phyloP scores from a whole-genome alignment of 2,329 filamentous ascomycete genomes.

The Diplodia intermedia region DNA sequence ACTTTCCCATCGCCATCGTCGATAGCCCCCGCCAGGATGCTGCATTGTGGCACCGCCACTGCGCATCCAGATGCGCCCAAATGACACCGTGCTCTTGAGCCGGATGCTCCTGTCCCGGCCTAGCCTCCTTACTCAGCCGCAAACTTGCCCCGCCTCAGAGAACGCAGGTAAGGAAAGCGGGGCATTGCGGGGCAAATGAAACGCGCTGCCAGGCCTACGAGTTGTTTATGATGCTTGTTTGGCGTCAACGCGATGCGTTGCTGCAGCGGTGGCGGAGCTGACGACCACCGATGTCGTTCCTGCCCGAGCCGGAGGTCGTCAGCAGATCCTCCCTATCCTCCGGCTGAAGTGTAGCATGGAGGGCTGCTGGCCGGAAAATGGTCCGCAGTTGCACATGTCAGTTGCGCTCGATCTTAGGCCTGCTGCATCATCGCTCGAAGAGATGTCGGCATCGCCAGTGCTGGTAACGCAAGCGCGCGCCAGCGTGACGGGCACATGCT shows the following conservation, averaged over 20 bases:
- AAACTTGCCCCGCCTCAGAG: constrained; percentile 14
- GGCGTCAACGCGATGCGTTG: not conserved
- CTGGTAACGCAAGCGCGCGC: not conserved
- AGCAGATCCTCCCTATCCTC: not conserved
- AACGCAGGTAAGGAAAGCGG: constrained; percentile 7
- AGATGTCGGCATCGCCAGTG: not conserved
- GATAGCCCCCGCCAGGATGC: constrained; percentile 16
- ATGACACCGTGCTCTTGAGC: constrained; percentile 13
- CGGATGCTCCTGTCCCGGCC: not conserved
- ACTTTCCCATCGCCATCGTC: constrained; percentile 30
- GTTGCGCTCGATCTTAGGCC: not conserved
- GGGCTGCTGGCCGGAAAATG: not conserved
- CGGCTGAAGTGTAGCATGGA: too few species aligned
- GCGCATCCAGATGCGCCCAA: constrained; percentile 20
- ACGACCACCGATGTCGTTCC: not conserved
- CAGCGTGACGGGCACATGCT: constrained; percentile 18
- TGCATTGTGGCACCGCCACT: constrained; percentile 18
- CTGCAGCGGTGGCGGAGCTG: not conserved
- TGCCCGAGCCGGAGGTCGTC: not conserved
- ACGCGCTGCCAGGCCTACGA: not conserved
- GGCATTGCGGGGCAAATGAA: not conserved
- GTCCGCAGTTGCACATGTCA: constrained; percentile 7
- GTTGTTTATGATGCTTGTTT: not conserved
- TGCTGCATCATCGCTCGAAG: constrained; percentile 13
- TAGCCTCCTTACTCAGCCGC: constrained; percentile 18